Evolutionary conservation across 2,329 filamentous ascomycete genomes (phyloP).

Genomic region (Tolypocladium guangdongense): DNA sequence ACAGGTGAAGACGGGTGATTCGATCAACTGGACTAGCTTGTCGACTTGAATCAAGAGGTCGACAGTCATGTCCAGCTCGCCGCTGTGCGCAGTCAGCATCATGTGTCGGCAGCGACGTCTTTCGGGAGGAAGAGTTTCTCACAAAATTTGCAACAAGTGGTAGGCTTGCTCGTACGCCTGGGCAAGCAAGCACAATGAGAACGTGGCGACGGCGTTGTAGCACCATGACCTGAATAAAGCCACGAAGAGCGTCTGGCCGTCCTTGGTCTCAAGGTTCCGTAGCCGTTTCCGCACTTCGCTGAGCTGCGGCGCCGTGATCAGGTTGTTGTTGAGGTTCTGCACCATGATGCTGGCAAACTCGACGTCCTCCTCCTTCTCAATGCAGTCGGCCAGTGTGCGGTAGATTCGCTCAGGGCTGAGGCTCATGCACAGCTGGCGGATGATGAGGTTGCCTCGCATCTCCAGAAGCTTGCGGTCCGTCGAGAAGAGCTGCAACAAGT

Average conservation of each 20-base stretch:
- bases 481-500: conserved; percentile 86
- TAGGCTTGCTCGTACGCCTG: conserved; percentile 98
- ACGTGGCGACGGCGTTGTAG: conserved; percentile 95
- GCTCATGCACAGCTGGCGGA: conserved; percentile 85
- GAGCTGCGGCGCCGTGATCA: conserved; percentile 92
- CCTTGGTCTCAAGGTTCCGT: conserved; percentile 84
- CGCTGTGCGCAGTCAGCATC: conserved; percentile 39
- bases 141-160: conserved; percentile 92
- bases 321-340: conserved; percentile 96
- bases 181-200: conserved; percentile 87
- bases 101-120: background rate
- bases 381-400: conserved; percentile 85
- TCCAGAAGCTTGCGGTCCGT: conserved; percentile 87
- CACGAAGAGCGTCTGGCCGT: conserved; percentile 92
- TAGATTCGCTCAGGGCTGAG: conserved; percentile 93
- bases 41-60: conserved; percentile 98
- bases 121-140: conserved; percentile 15
- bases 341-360: conserved; percentile 99
- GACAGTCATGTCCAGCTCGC: conserved; percentile 96
- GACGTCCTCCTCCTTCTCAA: conserved; percentile 95
- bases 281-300: conserved; percentile 82
- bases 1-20: conserved; percentile 98
- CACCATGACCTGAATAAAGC: conserved; percentile 95
- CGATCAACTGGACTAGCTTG: conserved; percentile 90
- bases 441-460: conserved; percentile 89